These are phyloP conservation scores for Neospora caninum DNA, from an alignment of 169 alveolate species.

Conservation along the genomic window DNA sequence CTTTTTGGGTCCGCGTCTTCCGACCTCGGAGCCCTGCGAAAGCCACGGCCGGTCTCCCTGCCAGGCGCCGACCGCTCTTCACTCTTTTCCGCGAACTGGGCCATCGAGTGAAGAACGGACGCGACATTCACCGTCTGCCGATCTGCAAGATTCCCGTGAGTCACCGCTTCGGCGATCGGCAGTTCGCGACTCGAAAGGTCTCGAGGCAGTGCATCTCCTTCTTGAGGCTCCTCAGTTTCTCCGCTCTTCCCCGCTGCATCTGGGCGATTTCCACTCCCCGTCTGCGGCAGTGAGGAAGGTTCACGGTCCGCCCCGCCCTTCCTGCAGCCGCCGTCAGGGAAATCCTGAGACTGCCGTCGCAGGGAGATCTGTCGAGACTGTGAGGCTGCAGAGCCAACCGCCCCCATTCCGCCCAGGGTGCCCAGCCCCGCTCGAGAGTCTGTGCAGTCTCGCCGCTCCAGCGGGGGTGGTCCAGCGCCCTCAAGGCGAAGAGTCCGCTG, in stretches of 20 bases:
- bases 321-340: neutral
- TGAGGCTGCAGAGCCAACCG: neutral
- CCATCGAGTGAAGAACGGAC: neutral
- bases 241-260: too few species aligned
- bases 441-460: neutral
- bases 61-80: neutral
- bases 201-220: neutral
- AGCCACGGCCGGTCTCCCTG: neutral
- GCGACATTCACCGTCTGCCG: constrained; percentile 15
- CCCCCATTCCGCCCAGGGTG: neutral
- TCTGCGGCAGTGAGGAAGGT: neutral
- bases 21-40: too few species aligned
- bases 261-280: too few species aligned
- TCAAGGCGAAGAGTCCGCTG: neutral
- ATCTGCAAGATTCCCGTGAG: neutral
- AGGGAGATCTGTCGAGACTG: neutral
- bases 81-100: neutral
- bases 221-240: too few species aligned
- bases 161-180: neutral
- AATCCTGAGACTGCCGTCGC: neutral
- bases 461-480: neutral
- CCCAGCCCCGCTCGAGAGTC: neutral
- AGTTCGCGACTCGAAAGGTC: neutral
- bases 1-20: neutral
- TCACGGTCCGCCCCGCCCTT: neutral